Conservation (phyloP, 116 monocot genomes). For the Papilionanthe hybrid region DNA sequence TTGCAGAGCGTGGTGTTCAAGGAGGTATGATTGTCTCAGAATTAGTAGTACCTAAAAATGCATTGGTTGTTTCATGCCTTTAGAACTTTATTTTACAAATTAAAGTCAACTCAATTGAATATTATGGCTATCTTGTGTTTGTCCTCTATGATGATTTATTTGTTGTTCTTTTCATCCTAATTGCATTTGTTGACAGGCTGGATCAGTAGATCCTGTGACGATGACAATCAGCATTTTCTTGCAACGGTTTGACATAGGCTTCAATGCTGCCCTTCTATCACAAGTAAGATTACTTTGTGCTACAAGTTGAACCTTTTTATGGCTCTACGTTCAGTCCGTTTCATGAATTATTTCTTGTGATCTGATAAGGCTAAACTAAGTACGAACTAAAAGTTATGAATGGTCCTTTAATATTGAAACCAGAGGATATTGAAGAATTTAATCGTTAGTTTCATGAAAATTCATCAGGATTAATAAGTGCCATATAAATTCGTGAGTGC, state of each 20-base stretch:
- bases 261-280: slow-evolving; percentile 80
- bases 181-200: slow-evolving; percentile 43
- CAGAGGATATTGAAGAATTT: not conserved
- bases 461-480: not conserved
- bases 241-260: slow-evolving; percentile 92
- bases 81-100: not conserved
- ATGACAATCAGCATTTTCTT: slow-evolving; percentile 85
- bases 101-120: not conserved
- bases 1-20: slow-evolving; percentile 95
- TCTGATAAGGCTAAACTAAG: not conserved
- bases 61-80: not conserved
- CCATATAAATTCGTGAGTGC: not conserved
- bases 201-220: slow-evolving; percentile 91
- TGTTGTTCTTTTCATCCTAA: not conserved
- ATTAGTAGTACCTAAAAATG: not conserved
- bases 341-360: not conserved
- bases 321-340: not conserved
- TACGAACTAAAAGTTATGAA: not conserved
- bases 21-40: slow-evolving; percentile 44
- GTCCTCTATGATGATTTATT: not conserved
- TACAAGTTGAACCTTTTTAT: not conserved
- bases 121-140: not conserved
- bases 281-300: slow-evolving; percentile 38
- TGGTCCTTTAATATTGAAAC: not conserved
- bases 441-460: not conserved